These are phyloP conservation scores for Citeromyces matritensis DNA, from an alignment of 805 yeast genomes.

Conservation along the genomic window DNA sequence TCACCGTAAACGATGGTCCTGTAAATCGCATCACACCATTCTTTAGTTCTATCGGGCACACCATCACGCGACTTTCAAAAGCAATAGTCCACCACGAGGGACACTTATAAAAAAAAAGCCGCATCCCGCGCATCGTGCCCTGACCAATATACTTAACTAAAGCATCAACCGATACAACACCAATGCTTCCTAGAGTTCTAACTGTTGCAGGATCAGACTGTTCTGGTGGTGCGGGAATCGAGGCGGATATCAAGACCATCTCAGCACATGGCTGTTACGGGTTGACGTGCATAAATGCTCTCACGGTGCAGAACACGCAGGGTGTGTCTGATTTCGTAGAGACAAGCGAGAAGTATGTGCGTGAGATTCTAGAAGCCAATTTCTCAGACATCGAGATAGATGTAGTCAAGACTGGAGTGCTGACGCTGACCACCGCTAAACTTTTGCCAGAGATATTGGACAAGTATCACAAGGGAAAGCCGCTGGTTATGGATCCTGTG, in stretches of 20 bases:
- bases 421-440: slow-evolving; percentile 36
- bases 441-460: slow-evolving; percentile 22
- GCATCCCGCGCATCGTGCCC: no score
- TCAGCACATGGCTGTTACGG: slow-evolving; percentile 72
- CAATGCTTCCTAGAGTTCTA: slow-evolving; percentile 20
- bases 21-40: no score
- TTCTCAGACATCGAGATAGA: slow-evolving; percentile 49
- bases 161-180: no score
- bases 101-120: no score
- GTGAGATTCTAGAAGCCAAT: slow-evolving; percentile 33
- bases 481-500: slow-evolving; percentile 68
- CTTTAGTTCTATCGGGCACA: no score
- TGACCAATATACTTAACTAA: no score
- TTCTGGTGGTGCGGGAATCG: slow-evolving; percentile 90
- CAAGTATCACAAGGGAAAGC: slow-evolving; percentile 14
- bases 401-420: slow-evolving; percentile 71
- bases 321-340: slow-evolving; percentile 25
- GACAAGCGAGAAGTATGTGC: slow-evolving; percentile 29
- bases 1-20: no score
- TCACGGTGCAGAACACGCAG: slow-evolving; percentile 69
- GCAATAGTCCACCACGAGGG: no score
- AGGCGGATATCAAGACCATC: slow-evolving; percentile 77
- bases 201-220: slow-evolving; percentile 68
- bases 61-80: no score
- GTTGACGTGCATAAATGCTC: slow-evolving; percentile 59